Evolutionary conservation across 2,329 filamentous ascomycete genomes (phyloP).

Genomic region (Alternaria rosae): DNA sequence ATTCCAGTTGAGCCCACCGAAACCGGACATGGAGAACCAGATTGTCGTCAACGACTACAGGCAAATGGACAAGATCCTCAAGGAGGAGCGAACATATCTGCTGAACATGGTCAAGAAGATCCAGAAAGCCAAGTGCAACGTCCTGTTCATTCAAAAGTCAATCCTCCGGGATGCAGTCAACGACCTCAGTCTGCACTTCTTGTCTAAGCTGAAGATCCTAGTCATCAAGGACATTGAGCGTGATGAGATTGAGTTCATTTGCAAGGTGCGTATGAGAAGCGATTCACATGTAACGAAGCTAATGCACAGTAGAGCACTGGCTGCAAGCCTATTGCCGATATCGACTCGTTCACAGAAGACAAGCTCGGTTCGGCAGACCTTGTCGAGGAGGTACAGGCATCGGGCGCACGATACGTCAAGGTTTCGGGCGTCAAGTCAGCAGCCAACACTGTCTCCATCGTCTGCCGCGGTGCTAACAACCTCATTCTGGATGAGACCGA

Average conservation of each 20-base stretch:
- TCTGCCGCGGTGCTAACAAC: conserved; percentile 91
- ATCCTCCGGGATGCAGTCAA: conserved; percentile 98
- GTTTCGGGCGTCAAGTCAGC: conserved; percentile 88
- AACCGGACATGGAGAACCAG: conserved; percentile 99
- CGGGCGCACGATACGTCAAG: conserved; percentile 91
- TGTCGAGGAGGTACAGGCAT: conserved; percentile 88
- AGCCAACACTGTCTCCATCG: conserved; percentile 88
- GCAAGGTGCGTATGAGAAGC: conserved; percentile 65
- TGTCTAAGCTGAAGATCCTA: conserved; percentile 95
- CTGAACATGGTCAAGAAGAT: conserved; percentile 99
- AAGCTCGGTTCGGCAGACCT: conserved; percentile 94
- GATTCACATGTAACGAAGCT: conserved; percentile 19
- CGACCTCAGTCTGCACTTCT: conserved; percentile 95
- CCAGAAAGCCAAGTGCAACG: conserved; percentile 99
- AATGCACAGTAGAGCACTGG: conserved; percentile 72
- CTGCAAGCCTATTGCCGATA: conserved; percentile 98
- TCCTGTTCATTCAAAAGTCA: conserved; percentile 97
- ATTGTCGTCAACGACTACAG: conserved; percentile 99
- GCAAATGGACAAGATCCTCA: conserved; percentile 99
- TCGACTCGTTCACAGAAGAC: conserved; percentile 98
- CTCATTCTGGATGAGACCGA: conserved; percentile 97
- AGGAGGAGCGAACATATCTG: conserved; percentile 97
- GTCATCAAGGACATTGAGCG: conserved; percentile 98
- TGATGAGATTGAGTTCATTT: conserved; percentile 98
- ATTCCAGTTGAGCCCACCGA: conserved; percentile 97